A percentile compares a stretch with the other conserved stretches of the same genome.
These are phyloP conservation scores for Harringtonia lauricola DNA, from an alignment of 2,329 filamentous ascomycete species.

Conservation along the genomic window DNA sequence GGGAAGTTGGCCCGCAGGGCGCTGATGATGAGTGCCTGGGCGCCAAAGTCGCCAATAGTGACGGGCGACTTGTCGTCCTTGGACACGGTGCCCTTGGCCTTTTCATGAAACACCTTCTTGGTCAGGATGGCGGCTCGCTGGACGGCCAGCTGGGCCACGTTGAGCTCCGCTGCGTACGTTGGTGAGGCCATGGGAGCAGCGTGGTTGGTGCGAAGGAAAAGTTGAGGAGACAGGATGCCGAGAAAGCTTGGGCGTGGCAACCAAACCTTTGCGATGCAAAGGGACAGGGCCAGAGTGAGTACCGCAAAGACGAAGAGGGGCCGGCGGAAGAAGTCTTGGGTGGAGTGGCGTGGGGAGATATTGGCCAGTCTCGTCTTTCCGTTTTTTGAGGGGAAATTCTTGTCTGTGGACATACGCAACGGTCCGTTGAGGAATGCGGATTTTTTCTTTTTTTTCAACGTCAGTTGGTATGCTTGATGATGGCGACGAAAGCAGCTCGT, in stretches of 20 bases:
- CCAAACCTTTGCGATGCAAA: slow-evolving; percentile 10
- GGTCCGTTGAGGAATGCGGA: background rate
- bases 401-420: background rate
- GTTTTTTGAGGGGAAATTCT: too few relatives aligned
- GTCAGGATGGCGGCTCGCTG: slow-evolving; percentile 57
- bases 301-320: slow-evolving; percentile 1
- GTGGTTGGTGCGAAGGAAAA: background rate
- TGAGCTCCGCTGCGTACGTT: slow-evolving; percentile 65
- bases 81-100: slow-evolving; percentile 85
- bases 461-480: too few relatives aligned
- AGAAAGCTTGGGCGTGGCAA: slow-evolving; percentile 11
- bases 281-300: slow-evolving; percentile 13
- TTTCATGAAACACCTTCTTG: slow-evolving; percentile 55
- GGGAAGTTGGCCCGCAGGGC: slow-evolving; percentile 88
- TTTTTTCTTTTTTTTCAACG: background rate
- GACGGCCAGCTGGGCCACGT: slow-evolving; percentile 77
- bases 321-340: background rate
- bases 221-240: background rate
- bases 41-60: slow-evolving; percentile 95
- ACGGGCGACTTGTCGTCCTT: slow-evolving; percentile 96
- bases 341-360: background rate
- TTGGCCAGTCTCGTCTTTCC: too few relatives aligned
- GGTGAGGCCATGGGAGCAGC: slow-evolving; percentile 38
- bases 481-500: too few relatives aligned
- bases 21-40: slow-evolving; percentile 89